Evolutionary conservation across 805 yeast genomes (phyloP).

Genomic region (Candida andamanensis): DNA sequence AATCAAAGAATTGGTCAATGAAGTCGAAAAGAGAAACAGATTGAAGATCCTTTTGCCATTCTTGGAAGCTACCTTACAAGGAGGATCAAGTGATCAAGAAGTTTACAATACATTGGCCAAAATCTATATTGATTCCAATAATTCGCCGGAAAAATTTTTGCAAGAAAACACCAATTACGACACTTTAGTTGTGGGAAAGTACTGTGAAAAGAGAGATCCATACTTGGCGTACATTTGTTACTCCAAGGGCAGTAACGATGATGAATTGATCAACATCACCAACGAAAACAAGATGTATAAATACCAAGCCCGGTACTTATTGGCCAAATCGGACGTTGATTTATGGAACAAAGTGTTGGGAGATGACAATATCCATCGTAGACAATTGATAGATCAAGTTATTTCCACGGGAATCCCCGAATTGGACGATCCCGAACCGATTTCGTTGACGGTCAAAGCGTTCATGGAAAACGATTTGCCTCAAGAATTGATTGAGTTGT

Average conservation of each 20-base stretch:
- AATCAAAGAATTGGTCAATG: slow-evolving; percentile 78
- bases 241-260: slow-evolving; percentile 90
- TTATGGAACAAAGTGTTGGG: slow-evolving; percentile 79
- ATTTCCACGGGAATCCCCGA: slow-evolving; percentile 96
- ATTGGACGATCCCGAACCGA: slow-evolving; percentile 86
- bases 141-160: slow-evolving; percentile 94
- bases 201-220: slow-evolving; percentile 99
- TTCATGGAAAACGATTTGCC: slow-evolving; percentile 95
- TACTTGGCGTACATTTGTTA: slow-evolving; percentile 96
- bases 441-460: slow-evolving; percentile 88
- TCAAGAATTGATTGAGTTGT: slow-evolving; percentile 84
- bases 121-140: slow-evolving; percentile 95
- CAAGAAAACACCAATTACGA: slow-evolving; percentile 87
- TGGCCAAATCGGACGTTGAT: slow-evolving; percentile 77
- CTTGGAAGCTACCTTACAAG: slow-evolving; percentile 79
- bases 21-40: slow-evolving; percentile 95
- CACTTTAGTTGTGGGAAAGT: slow-evolving; percentile 92
- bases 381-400: slow-evolving; percentile 89
- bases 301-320: slow-evolving; percentile 95
- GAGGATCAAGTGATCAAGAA: slow-evolving; percentile 85
- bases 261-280: slow-evolving; percentile 83
- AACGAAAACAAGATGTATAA: slow-evolving; percentile 98
- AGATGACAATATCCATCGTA: slow-evolving; percentile 77
- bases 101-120: slow-evolving; percentile 93
- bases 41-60: slow-evolving; percentile 88